Evolutionary conservation across 2,329 filamentous ascomycete species (phyloP), one percentile per base, ranked within the genome.

Genomic region (Paraconiothyrium sp.): DNA sequence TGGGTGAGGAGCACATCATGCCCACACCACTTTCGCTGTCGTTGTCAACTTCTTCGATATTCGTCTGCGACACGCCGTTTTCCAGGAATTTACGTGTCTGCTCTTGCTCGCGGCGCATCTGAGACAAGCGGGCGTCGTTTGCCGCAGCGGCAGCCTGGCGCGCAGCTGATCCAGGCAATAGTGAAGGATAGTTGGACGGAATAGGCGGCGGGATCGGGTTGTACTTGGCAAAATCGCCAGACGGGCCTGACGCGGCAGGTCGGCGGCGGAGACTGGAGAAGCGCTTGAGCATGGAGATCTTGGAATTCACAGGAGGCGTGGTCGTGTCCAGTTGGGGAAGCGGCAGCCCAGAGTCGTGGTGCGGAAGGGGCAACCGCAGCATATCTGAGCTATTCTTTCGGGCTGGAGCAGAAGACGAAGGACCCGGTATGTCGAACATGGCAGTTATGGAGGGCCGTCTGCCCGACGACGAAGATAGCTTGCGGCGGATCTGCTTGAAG

Each of bases 11-110:
- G 65, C 74, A 77, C 16, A 66, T 75, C 76, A 78, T 78, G 60
- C 76, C 76, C 22, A 78, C 72, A 50, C 76, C 76, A 57, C 74
- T 77, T 61, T 78, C 76, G 58, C 70, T 76, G 60, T 78, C 76
- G 61, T 77, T 77, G 63, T 75, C 69, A 35, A 76, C 75, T 22
- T 72, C 67, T 39, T 74, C 72, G 54, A 62, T 65, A 60, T 16
- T 66, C 59, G 30, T 44, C 41, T 13, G 62, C 43, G 11, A 55
- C 58, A 48, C 59, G 51, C 56, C 39, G 35, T 72, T 72, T 55
- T 72, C 70, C 57, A 76, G 65, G 58, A 77, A 78, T 49, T 70
- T 71, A 20, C 67, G 65, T 1, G 75, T 77, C 65, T 76, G 61
- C 47, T 78, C 73, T 52, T 76, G 71, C 56, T 78, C 72, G 48